phyloP scores from a whole-genome alignment of 2,329 filamentous ascomycete genomes.

The Teratosphaeria nubilosa region DNA sequence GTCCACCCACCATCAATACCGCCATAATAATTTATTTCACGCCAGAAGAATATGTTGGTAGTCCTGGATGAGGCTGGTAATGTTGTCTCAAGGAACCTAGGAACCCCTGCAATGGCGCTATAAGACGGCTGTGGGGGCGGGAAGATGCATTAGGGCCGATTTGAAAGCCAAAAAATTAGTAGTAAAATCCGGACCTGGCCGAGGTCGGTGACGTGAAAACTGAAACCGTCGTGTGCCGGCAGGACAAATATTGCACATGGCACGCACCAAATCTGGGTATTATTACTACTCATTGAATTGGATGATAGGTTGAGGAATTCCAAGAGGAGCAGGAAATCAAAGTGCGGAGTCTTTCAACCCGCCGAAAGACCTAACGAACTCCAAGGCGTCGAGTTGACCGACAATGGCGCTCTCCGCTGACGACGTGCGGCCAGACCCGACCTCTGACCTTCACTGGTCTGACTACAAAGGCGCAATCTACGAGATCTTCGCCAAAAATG shows the following conservation, averaged over 20 bases:
- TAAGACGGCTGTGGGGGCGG: neutral
- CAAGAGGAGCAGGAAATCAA: neutral
- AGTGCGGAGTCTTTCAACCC: neutral
- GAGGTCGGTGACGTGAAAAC: neutral
- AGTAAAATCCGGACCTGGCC: neutral
- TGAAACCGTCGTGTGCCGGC: neutral
- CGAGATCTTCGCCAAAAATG: constrained; percentile 58
- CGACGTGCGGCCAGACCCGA: constrained; percentile 49
- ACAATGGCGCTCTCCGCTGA: constrained; percentile 1
- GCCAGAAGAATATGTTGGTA: neutral
- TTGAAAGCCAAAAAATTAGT: too few species aligned
- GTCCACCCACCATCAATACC: neutral
- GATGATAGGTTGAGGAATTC: neutral
- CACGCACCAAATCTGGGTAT: neutral
- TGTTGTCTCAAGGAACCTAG: neutral
- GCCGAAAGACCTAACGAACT: neutral
- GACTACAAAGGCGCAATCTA: constrained; percentile 59
- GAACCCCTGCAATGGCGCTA: neutral
- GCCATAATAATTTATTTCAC: neutral
- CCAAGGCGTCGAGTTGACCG: too few species aligned
- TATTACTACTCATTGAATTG: neutral
- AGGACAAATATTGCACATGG: neutral
- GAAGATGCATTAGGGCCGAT: neutral
- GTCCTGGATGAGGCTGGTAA: neutral
- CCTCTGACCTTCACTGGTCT: constrained; percentile 56